Evolutionary conservation across 192 early-diverging fungal genomes (phyloP).

Genomic region (Coemansia sp.): DNA sequence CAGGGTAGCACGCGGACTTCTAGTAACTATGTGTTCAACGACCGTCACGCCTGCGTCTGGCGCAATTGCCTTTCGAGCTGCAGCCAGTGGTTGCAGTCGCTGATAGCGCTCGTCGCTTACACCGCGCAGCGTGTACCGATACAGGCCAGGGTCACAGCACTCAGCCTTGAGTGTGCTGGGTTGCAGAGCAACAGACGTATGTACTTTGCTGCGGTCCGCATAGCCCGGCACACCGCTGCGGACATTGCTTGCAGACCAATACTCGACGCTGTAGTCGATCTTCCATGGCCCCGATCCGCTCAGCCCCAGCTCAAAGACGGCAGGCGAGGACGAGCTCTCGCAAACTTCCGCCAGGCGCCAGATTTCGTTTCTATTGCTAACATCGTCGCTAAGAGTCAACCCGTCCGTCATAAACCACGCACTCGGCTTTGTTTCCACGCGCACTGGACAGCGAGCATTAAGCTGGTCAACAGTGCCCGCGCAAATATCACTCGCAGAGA

Average conservation of each 20-base stretch:
- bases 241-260: slow-evolving; percentile 27
- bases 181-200: slow-evolving; percentile 39
- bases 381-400: background rate
- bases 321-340: slow-evolving; percentile 20
- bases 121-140: slow-evolving; percentile 40
- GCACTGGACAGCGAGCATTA: slow-evolving; percentile 29
- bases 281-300: slow-evolving; percentile 49
- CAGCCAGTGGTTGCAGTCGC: slow-evolving; percentile 27
- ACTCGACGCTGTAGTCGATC: slow-evolving; percentile 47
- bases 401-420: slow-evolving; percentile 39
- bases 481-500: slow-evolving; percentile 36
- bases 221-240: slow-evolving; percentile 22
- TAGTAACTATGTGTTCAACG: slow-evolving; percentile 35
- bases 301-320: slow-evolving; percentile 37
- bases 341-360: slow-evolving; percentile 32
- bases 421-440: slow-evolving; percentile 45
- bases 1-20: slow-evolving; percentile 36
- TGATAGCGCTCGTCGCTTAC: slow-evolving; percentile 53
- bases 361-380: background rate
- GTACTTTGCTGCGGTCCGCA: slow-evolving; percentile 33
- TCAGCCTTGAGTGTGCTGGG: slow-evolving; percentile 36
- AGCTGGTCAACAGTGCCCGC: slow-evolving; percentile 33
- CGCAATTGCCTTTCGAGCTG: background rate
- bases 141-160: slow-evolving; percentile 43
- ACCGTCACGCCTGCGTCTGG: slow-evolving; percentile 19